Evolutionary conservation across 2,329 filamentous ascomycete genomes (phyloP), one percentile per base, ranked within the genome.

Genomic region (Exserohilum turcica): DNA sequence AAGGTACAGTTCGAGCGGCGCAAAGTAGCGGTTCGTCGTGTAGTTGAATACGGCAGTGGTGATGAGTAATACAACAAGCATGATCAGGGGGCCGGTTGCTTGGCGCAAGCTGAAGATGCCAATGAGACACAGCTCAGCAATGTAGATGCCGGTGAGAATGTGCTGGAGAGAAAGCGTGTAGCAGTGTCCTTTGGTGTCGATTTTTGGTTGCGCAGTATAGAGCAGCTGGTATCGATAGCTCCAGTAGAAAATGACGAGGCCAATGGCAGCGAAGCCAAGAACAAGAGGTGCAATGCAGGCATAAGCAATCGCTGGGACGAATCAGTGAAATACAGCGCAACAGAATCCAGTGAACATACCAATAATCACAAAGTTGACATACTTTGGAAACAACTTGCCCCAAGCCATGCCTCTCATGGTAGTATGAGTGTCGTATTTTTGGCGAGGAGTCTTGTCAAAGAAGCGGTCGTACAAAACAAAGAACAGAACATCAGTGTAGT

Each of bases 211-310:
- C 44, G 87, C 88, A 31, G 96, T 91, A 73, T 91, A 97, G 43
- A 97, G 82, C 49, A 97, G 77, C 70, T 96, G 95, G 81, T 97
- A 96, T 15, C 90, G 85, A 80, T 91, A 96, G 42, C 92, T 90
- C 46, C 93, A 79, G 72, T 96, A 95, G 75, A 96, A 92, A 36
- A 94, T 79, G 18, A 82, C 85, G 54, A 97, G 83, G 24, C 91
- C 92, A 33, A 90, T 80, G 1, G 88, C 86, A 1, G 91, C 90
- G 66, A 96, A 97, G 5, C 87, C 84, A 10, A 96, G 81, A 48
- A 96, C 87, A 9, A 97, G 78, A 0, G 92, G 93, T 2, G 92
- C 90, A 65, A 97, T 95, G 59, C 87, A 88, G 2, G 91, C 87
- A 70, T 97, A 97, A 28, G 87, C 89, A 57, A 97, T 87, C 35